Evolutionary conservation across 768 basidiomycete species (phyloP).

Genomic region (Macrocybe gigantea): DNA sequence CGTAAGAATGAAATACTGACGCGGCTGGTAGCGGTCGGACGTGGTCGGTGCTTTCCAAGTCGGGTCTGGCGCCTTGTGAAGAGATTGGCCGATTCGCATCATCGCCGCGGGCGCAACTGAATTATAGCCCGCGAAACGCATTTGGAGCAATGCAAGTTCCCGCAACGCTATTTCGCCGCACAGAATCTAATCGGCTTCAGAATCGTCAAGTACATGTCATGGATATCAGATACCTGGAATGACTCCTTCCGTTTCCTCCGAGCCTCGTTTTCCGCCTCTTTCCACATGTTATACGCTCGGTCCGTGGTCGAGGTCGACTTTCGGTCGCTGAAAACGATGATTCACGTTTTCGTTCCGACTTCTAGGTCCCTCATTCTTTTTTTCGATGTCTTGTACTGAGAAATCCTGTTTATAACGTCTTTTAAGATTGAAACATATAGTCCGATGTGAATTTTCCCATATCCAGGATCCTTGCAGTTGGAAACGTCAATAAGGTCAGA

Average conservation of each 20-base stretch:
- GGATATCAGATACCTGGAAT: neutral
- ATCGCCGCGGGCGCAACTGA: neutral
- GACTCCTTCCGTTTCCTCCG: too few species aligned
- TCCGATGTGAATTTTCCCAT: conserved; percentile 7
- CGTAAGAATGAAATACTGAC: neutral
- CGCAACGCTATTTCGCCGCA: neutral
- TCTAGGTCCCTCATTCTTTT: too few species aligned
- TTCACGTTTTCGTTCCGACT: too few species aligned
- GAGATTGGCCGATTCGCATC: neutral
- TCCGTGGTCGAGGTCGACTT: too few species aligned
- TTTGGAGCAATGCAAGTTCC: neutral
- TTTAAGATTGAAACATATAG: conserved; percentile 5
- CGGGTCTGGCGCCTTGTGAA: too few species aligned
- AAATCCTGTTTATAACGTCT: conserved; percentile 4
- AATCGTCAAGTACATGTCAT: neutral
- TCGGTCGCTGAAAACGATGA: too few species aligned
- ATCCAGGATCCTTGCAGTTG: conserved; percentile 4
- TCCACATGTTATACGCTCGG: too few species aligned
- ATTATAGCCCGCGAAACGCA: neutral
- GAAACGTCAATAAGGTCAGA: conserved; percentile 6
- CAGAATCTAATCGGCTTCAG: neutral
- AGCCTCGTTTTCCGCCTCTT: too few species aligned
- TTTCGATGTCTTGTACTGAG: neutral
- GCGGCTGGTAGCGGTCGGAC: neutral
- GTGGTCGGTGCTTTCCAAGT: neutral